Evolutionary conservation across 352 stramenopile species (phyloP), one percentile per base, ranked within the genome.

Genomic region (Globisporangium splendens): DNA sequence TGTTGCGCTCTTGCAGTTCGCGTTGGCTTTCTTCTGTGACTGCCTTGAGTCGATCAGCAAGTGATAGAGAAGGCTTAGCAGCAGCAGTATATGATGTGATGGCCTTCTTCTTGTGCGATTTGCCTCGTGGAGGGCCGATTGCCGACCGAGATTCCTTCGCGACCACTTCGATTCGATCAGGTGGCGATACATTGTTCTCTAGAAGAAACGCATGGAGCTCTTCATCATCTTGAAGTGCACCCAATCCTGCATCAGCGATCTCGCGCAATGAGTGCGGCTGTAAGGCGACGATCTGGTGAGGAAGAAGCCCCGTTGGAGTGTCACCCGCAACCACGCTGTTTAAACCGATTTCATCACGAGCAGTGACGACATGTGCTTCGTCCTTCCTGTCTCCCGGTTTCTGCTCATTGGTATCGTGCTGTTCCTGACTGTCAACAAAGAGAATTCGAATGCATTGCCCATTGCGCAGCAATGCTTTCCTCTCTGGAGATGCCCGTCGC

Each of bases 401-500:
- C 39, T n/a, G 17, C 13, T n/a, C 39, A n/a, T 44, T 7, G 3
- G 13, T 44, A n/a, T 44, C 39, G 10, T 35, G 13, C 13, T 44
- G 39, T 12, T 18, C 39, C 12, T 44, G 39, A 12, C 20, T 46
- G 33, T 3, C 44, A n/a, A n/a, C 44, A 0, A 21, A 10, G 51
- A 43, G 51, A 59, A 43, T 69, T 39, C 33, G 46, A 53, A 39
- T 12, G 41, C 47, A 62, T 1, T 28, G 8, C 8, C 50, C 56
- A 8, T 18, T 8, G 0, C 20, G 49, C 18, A 61, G 31, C 10
- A 77, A 62, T 6, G n/a, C 51, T 56, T 66, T 75, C 28, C 66
- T 56, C 42, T 87, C 75, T 7, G 39, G 15, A 18, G 75, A 86
- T 14, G 64, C 10, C 20, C 39, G 53, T 22, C 65, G 72, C 3